phyloP scores from a whole-genome alignment of 345 rosid species.

The Litchi chinensis region DNA sequence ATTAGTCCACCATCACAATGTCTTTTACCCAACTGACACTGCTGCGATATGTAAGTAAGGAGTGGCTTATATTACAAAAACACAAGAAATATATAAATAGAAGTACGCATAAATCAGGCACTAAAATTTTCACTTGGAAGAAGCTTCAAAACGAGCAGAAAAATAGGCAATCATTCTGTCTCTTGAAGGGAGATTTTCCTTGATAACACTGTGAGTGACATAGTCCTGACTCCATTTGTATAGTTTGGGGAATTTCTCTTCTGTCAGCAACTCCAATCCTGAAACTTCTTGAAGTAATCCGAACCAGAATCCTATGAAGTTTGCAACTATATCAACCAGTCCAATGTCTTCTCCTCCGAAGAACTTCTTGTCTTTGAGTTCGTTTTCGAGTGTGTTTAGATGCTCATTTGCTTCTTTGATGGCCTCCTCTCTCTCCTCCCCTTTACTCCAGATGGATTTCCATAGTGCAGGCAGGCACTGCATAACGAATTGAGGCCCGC shows the following conservation, averaged over 20 bases:
- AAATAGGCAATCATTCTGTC: neutral
- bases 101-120: neutral
- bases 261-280: conserved; percentile 44
- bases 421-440: conserved; percentile 34
- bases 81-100: neutral
- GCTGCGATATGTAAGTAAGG: too few species aligned
- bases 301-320: conserved; percentile 48
- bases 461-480: conserved; percentile 42
- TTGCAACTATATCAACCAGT: conserved; percentile 55
- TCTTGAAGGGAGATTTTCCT: conserved; percentile 27
- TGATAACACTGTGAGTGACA: conserved; percentile 25
- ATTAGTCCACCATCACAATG: neutral
- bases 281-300: conserved; percentile 39
- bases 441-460: conserved; percentile 38
- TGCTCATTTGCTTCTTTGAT: conserved; percentile 40
- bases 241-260: conserved; percentile 47
- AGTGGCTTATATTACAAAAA: neutral
- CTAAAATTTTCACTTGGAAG: neutral
- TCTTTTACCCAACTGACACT: neutral
- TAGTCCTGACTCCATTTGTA: conserved; percentile 44
- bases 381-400: conserved; percentile 50
- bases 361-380: conserved; percentile 52
- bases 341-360: conserved; percentile 70
- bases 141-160: neutral
- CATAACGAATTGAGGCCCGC: neutral